phyloP scores from a whole-genome alignment of 257 asterid species.

The Knoxia roxburghii region DNA sequence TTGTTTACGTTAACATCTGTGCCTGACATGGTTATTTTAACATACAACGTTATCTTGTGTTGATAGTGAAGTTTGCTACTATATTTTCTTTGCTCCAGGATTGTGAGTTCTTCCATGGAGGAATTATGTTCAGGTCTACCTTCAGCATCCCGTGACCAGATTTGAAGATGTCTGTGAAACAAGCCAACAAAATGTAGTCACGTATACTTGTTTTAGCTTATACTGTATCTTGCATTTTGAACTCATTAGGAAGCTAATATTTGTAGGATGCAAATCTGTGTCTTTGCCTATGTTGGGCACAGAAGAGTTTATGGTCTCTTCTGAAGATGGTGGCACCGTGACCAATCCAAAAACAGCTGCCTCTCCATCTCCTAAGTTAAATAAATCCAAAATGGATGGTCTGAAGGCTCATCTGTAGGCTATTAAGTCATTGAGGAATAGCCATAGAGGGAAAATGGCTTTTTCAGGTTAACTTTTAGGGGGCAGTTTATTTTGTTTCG shows the following conservation, averaged over 20 bases:
- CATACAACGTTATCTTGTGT: not conserved
- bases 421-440: constrained; percentile 40
- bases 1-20: not conserved
- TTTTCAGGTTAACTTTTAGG: constrained; percentile 60
- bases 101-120: constrained; percentile 51
- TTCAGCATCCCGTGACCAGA: constrained; percentile 34
- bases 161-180: constrained; percentile 28
- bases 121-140: constrained; percentile 43
- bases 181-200: constrained; percentile 39
- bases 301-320: constrained; percentile 28
- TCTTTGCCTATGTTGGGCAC: constrained; percentile 23
- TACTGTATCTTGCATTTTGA: not conserved
- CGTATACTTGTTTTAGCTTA: constrained; percentile 10
- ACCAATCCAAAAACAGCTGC: constrained; percentile 27
- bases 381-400: constrained; percentile 56
- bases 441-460: constrained; percentile 91
- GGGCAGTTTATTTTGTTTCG: not conserved
- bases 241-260: constrained; percentile 3
- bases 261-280: constrained; percentile 43
- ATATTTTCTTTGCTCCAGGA: constrained; percentile 40
- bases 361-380: constrained; percentile 32
- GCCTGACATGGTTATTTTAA: not conserved
- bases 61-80: not conserved
- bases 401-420: constrained; percentile 58
- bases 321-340: constrained; percentile 29